A percentile compares a stretch with the other conserved stretches of the same genome.
These are phyloP conservation scores for Albatrellus ellisii DNA, from an alignment of 768 basidiomycete genomes.

Conservation along the genomic window DNA sequence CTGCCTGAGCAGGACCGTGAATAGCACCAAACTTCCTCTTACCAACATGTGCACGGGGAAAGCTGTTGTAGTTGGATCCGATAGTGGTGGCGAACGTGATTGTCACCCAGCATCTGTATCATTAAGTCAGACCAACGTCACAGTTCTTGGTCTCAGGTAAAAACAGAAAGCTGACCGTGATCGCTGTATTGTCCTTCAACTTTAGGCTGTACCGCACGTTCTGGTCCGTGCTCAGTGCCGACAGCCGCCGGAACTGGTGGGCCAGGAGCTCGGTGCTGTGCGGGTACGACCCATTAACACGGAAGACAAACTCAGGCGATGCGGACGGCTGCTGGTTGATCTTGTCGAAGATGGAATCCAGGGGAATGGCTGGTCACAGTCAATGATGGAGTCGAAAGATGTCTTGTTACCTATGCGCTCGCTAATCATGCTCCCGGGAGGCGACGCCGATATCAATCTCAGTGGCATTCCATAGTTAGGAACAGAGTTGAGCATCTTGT, in stretches of 20 bases:
- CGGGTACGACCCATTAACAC: constrained; percentile 28
- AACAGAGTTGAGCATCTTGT: constrained; percentile 74
- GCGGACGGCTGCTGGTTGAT: constrained; percentile 36
- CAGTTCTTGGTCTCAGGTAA: not conserved
- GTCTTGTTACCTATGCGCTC: constrained; percentile 22
- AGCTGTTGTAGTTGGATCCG: constrained; percentile 50
- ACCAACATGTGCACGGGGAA: constrained; percentile 57
- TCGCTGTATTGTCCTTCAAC: constrained; percentile 73
- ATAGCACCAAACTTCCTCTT: constrained; percentile 36
- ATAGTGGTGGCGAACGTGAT: constrained; percentile 56
- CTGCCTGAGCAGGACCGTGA: constrained; percentile 10
- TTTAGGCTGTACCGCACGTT: constrained; percentile 36
- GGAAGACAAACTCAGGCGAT: constrained; percentile 52
- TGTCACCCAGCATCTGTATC: constrained; percentile 64
- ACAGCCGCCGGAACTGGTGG: constrained; percentile 49
- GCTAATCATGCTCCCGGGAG: constrained; percentile 29
- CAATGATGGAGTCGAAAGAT: constrained; percentile 58
- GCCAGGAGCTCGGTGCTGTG: constrained; percentile 26
- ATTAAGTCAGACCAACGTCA: not conserved
- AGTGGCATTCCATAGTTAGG: constrained; percentile 40
- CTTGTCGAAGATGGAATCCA: constrained; percentile 34
- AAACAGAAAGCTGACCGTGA: constrained; percentile 38
- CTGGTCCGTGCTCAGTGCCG: constrained; percentile 37
- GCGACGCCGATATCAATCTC: constrained; percentile 52
- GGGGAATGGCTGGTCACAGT: constrained; percentile 25